phyloP scores from a whole-genome alignment of 345 rosid species.

The Pistacia atlantica region DNA sequence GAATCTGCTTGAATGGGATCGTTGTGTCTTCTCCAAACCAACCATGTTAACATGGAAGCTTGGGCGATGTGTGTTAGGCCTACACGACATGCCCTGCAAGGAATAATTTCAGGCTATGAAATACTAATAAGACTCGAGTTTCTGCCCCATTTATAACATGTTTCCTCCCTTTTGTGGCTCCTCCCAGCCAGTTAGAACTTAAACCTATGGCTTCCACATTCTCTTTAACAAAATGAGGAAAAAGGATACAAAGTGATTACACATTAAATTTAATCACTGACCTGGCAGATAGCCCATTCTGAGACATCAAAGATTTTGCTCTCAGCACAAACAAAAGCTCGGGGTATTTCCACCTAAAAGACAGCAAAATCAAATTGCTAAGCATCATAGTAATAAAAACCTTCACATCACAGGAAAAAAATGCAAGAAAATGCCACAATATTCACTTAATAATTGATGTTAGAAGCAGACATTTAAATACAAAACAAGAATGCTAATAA shows the following conservation, averaged over 20 bases:
- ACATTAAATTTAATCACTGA: constrained; percentile 26
- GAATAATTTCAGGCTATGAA: constrained; percentile 4
- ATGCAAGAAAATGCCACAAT: constrained; percentile 3
- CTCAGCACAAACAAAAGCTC: constrained; percentile 98
- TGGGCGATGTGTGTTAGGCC: constrained; percentile 97
- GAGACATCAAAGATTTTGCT: constrained; percentile 98
- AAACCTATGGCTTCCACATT: neutral
- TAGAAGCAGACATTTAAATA: constrained; percentile 2
- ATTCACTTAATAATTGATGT: neutral
- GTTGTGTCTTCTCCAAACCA: constrained; percentile 78
- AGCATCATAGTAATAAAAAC: constrained; percentile 16
- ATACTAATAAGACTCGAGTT: neutral
- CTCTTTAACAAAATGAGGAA: neutral
- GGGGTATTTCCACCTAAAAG: constrained; percentile 86
- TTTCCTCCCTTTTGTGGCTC: neutral
- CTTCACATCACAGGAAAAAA: constrained; percentile 9
- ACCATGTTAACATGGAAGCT: constrained; percentile 98
- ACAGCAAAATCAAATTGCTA: constrained; percentile 23
- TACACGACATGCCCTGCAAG: constrained; percentile 89
- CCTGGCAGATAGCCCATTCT: constrained; percentile 99
- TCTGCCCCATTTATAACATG: neutral
- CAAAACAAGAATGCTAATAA: neutral
- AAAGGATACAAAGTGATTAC: neutral
- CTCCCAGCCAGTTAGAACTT: neutral
- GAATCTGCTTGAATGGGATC: constrained; percentile 79